A percentile compares a stretch with the other conserved stretches of the same genome.
Evolutionary conservation across 768 basidiomycete genomes (phyloP).

Genomic region (Auriscalpium microsporum): DNA sequence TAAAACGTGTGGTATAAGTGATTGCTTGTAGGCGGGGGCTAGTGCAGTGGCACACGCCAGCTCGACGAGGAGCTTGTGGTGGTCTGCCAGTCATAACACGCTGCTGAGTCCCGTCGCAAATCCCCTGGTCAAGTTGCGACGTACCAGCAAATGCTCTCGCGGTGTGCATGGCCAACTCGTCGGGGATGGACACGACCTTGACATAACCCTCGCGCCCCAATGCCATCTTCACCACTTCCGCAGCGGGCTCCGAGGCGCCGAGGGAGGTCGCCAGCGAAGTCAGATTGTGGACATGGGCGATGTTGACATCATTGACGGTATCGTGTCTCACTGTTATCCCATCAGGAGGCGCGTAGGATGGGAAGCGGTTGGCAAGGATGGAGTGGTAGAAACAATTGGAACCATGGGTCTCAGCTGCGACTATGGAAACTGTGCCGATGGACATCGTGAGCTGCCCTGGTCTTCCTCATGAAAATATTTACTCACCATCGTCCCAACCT

Average conservation of each 20-base stretch:
- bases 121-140: conserved; percentile 10
- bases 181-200: conserved; percentile 52
- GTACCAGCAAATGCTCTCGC: conserved; percentile 50
- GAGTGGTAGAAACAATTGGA: conserved; percentile 70
- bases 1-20: conserved; percentile 45
- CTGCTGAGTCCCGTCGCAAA: no score
- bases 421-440: conserved; percentile 42
- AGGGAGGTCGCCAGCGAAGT: conserved; percentile 63
- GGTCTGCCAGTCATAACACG: conserved; percentile 34
- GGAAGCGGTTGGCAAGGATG: conserved; percentile 43
- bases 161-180: conserved; percentile 61
- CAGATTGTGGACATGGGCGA: conserved; percentile 51
- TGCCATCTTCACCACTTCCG: conserved; percentile 57
- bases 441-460: neutral
- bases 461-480: neutral
- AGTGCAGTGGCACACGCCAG: conserved; percentile 68
- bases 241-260: conserved; percentile 58
- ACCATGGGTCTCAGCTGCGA: conserved; percentile 64
- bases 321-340: conserved; percentile 36
- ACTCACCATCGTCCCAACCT: conserved; percentile 61
- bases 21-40: conserved; percentile 51
- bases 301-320: conserved; percentile 34
- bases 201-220: conserved; percentile 50
- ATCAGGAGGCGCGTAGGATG: conserved; percentile 28
- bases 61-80: conserved; percentile 69